These are phyloP conservation scores for Aspergillus sclerotioniger DNA, from an alignment of 495 filamentous ascomycete genomes.

Conservation along the genomic window DNA sequence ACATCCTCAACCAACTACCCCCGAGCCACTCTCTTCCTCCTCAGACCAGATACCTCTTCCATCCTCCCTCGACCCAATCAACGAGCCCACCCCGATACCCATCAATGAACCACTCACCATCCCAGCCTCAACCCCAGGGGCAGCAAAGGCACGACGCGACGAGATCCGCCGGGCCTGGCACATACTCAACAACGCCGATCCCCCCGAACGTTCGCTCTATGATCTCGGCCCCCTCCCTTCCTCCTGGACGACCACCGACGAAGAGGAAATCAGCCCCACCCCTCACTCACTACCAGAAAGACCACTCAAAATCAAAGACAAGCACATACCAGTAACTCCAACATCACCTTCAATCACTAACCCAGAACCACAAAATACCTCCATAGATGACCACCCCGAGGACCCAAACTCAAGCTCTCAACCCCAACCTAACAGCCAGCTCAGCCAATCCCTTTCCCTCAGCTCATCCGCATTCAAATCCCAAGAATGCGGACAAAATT, in stretches of 20 bases:
- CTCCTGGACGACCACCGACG: conserved; percentile 24
- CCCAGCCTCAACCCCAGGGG: conserved; percentile 1
- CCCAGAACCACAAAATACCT: neutral
- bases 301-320: neutral
- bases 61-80: conserved; percentile 14
- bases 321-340: neutral
- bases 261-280: neutral
- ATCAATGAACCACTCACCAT: conserved; percentile 5
- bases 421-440: neutral
- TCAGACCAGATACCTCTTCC: conserved; percentile 9
- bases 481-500: conserved; percentile 8
- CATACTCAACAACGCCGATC: conserved; percentile 25
- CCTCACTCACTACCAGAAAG: neutral
- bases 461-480: conserved; percentile 22
- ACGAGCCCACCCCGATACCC: conserved; percentile 1
- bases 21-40: conserved; percentile 1
- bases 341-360: neutral
- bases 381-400: neutral
- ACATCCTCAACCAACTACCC: neutral
- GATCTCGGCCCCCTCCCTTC: conserved; percentile 35
- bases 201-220: conserved; percentile 9
- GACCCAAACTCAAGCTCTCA: neutral
- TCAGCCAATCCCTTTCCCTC: conserved; percentile 7
- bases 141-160: conserved; percentile 21
- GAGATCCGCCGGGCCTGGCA: conserved; percentile 29